Evolutionary conservation across 2,329 filamentous ascomycete species (phyloP).

Genomic region (Nothopassalora personata): DNA sequence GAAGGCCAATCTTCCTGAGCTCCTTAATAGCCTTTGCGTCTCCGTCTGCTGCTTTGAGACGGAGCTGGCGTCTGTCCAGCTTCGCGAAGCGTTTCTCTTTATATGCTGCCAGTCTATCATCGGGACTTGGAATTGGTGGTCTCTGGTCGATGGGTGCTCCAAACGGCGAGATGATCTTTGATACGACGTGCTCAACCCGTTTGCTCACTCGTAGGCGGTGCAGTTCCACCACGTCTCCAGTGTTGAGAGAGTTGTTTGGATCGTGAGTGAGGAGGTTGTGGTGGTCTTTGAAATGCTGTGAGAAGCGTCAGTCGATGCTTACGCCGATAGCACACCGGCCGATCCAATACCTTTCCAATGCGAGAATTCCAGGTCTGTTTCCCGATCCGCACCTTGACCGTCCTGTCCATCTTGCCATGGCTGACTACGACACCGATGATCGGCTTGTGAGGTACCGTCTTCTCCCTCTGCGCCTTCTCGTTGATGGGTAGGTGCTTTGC

Average conservation of each 20-base stretch:
- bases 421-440: slow-evolving; percentile 65
- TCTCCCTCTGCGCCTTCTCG: slow-evolving; percentile 24
- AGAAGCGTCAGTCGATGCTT: neutral
- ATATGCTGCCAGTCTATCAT: slow-evolving; percentile 54
- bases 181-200: slow-evolving; percentile 66
- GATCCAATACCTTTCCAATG: slow-evolving; percentile 60
- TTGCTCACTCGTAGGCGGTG: slow-evolving; percentile 63
- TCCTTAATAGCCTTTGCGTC: slow-evolving; percentile 25
- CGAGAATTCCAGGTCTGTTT: slow-evolving; percentile 66
- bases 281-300: slow-evolving; percentile 59
- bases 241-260: slow-evolving; percentile 65
- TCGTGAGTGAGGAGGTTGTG: slow-evolving; percentile 70
- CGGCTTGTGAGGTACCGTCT: slow-evolving; percentile 21
- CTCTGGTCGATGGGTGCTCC: slow-evolving; percentile 59
- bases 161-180: slow-evolving; percentile 66
- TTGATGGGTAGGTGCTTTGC: slow-evolving; percentile 18
- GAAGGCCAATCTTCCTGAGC: slow-evolving; percentile 25
- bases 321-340: neutral
- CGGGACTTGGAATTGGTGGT: slow-evolving; percentile 59
- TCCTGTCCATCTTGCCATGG: slow-evolving; percentile 70
- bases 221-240: slow-evolving; percentile 71
- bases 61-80: slow-evolving; percentile 38
- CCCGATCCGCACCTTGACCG: slow-evolving; percentile 71
- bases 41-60: slow-evolving; percentile 29
- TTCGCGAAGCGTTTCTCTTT: slow-evolving; percentile 55